phyloP scores from a whole-genome alignment of 345 rosid species.

The Bruguiera gymnorhiza region DNA sequence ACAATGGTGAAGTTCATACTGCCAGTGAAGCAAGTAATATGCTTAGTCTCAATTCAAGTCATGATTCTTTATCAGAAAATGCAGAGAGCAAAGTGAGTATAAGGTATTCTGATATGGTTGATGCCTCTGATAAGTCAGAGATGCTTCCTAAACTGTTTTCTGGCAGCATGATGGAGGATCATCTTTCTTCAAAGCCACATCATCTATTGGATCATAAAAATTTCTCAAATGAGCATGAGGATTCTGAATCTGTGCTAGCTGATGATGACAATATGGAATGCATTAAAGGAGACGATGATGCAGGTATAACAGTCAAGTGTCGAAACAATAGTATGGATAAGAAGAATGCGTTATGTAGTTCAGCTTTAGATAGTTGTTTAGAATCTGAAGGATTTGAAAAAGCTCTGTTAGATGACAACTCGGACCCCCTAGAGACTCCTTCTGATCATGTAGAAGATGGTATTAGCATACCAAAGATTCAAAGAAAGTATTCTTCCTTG shows the following conservation, averaged over 20 bases:
- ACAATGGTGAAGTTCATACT: slow-evolving; percentile 43
- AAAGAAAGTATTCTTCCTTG: slow-evolving; percentile 13
- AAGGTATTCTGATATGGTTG: slow-evolving; percentile 40
- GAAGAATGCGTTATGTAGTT: slow-evolving; percentile 39
- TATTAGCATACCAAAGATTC: slow-evolving; percentile 22
- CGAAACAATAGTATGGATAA: slow-evolving; percentile 32
- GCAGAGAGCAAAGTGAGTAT: slow-evolving; percentile 54
- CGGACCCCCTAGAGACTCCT: slow-evolving; percentile 32
- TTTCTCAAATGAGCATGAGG: slow-evolving; percentile 25
- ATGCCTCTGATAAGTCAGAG: slow-evolving; percentile 38
- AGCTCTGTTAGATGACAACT: slow-evolving; percentile 33
- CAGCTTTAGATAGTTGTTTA: slow-evolving; percentile 45
- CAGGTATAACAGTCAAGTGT: slow-evolving; percentile 24
- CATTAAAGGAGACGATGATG: slow-evolving; percentile 40
- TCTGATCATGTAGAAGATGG: slow-evolving; percentile 27
- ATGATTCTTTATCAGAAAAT: slow-evolving; percentile 56
- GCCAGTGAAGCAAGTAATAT: slow-evolving; percentile 63
- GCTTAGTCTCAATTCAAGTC: slow-evolving; percentile 43
- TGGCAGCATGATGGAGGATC: slow-evolving; percentile 29
- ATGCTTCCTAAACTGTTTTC: slow-evolving; percentile 30
- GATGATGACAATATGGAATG: slow-evolving; percentile 57
- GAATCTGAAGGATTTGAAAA: slow-evolving; percentile 35
- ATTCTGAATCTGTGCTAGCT: slow-evolving; percentile 42
- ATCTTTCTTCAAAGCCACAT: slow-evolving; percentile 33
- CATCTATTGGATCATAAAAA: slow-evolving; percentile 35